Evolutionary conservation across 2,329 filamentous ascomycete genomes (phyloP).

Genomic region (Juglanconis sp.): DNA sequence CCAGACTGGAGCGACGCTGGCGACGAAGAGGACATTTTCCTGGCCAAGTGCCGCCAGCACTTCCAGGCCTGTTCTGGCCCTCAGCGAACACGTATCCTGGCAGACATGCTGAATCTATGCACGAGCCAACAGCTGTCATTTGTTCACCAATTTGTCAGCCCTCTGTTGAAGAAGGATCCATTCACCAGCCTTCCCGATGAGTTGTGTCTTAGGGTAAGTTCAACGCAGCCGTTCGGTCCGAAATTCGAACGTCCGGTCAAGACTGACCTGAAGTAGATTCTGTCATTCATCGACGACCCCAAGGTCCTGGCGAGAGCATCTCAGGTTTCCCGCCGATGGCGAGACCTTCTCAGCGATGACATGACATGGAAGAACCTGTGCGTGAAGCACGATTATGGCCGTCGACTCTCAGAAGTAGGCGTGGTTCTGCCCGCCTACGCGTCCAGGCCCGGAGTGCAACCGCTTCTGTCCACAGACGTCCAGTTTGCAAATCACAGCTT

Average conservation of each 20-base stretch:
- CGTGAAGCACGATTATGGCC: constrained; percentile 86
- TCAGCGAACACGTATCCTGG: constrained; percentile 76
- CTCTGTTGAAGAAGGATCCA: constrained; percentile 90
- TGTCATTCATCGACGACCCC: constrained; percentile 96
- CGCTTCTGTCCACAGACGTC: constrained; percentile 33
- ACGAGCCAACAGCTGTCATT: constrained; percentile 94
- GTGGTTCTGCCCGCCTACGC: constrained; percentile 29
- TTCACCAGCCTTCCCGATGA: constrained; percentile 91
- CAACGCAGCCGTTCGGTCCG: too few species aligned
- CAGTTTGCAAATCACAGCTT: constrained; percentile 36
- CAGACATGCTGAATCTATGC: constrained; percentile 87
- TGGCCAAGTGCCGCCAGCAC: constrained; percentile 73
- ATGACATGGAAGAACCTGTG: constrained; percentile 98
- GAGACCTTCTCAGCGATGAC: constrained; percentile 89
- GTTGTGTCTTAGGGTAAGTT: constrained; percentile 77
- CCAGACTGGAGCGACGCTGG: constrained; percentile 74
- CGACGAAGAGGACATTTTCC: constrained; percentile 78
- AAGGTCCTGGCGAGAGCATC: constrained; percentile 90
- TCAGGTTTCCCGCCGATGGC: constrained; percentile 93
- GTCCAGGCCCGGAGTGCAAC: constrained; percentile 29
- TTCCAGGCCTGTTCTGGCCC: constrained; percentile 75
- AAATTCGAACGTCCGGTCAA: background rate
- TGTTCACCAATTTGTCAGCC: constrained; percentile 93
- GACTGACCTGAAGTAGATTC: constrained; percentile 57
- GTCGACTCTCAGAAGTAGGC: constrained; percentile 52